phyloP scores from a whole-genome alignment of 257 asterid species.

The Capsicum rhomboideum region DNA sequence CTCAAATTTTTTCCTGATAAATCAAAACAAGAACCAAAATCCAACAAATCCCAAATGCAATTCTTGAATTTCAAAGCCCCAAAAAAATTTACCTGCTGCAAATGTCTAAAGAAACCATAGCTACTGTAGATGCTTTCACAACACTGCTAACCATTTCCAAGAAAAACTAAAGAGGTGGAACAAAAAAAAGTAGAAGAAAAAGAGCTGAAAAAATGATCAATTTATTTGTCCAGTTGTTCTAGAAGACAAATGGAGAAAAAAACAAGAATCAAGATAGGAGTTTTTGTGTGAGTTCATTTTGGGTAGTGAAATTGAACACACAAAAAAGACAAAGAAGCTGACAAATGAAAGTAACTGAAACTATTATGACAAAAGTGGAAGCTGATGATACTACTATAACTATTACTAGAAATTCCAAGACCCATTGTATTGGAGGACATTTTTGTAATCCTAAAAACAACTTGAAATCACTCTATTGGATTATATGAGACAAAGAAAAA shows the following conservation, averaged over 20 bases:
- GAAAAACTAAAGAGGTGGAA: not conserved
- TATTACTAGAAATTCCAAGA: slow-evolving; percentile 19
- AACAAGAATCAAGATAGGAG: slow-evolving; percentile 16
- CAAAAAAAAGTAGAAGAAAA: not conserved
- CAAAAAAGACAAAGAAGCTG: slow-evolving; percentile 27
- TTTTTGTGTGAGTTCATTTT: slow-evolving; percentile 26
- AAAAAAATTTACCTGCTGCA: slow-evolving; percentile 43
- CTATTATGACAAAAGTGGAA: slow-evolving; percentile 21
- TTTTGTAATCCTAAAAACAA: not conserved
- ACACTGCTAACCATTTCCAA: slow-evolving; percentile 18
- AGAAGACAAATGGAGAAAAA: slow-evolving; percentile 9
- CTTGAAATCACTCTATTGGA: not conserved
- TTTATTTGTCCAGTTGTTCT: slow-evolving; percentile 21
- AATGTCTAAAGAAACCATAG: slow-evolving; percentile 23
- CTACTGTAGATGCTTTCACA: slow-evolving; percentile 24
- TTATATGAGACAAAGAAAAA: not conserved
- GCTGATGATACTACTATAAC: slow-evolving; percentile 23
- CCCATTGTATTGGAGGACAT: slow-evolving; percentile 20
- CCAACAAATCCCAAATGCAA: not conserved
- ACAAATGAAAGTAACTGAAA: slow-evolving; percentile 11
- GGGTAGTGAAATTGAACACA: slow-evolving; percentile 28
- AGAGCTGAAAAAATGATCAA: slow-evolving; percentile 9
- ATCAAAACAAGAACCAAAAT: not conserved
- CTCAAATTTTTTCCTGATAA: not conserved
- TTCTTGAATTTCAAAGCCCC: not conserved